Percentiles rank a stretch among this genome's conserved stretches.
Evolutionary conservation across 2,329 filamentous ascomycete genomes (phyloP).

Genomic region (Stemphylium vesicarium): DNA sequence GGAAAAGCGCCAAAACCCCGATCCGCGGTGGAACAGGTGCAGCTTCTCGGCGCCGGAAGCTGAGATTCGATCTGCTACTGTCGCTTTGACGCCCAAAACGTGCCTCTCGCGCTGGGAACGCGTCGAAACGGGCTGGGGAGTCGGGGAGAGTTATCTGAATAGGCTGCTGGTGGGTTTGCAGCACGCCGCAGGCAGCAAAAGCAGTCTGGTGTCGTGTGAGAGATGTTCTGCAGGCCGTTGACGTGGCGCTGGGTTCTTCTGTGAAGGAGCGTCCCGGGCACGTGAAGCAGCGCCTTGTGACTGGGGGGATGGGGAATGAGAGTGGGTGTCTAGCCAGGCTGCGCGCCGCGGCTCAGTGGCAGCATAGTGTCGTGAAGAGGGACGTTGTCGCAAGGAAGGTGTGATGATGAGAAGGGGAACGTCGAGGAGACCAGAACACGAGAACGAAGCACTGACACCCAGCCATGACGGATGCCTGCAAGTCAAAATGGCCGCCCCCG

Average conservation of each 20-base stretch:
- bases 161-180: slow-evolving; percentile 1
- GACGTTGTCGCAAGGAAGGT: slow-evolving; percentile 26
- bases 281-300: slow-evolving; percentile 25
- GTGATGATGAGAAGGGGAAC: slow-evolving; percentile 35
- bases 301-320: slow-evolving; percentile 1
- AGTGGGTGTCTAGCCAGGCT: slow-evolving; percentile 25
- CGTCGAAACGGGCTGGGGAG: slow-evolving; percentile 12
- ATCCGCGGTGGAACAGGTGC: slow-evolving; percentile 34
- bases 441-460: slow-evolving; percentile 33
- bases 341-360: slow-evolving; percentile 24
- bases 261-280: slow-evolving; percentile 25
- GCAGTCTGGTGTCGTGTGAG: slow-evolving; percentile 7
- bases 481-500: slow-evolving; percentile 21
- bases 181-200: slow-evolving; percentile 11
- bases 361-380: slow-evolving; percentile 33
- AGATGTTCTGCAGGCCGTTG: slow-evolving; percentile 30
- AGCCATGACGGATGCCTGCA: slow-evolving; percentile 31
- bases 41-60: slow-evolving; percentile 38
- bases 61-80: slow-evolving; percentile 39
- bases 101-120: slow-evolving; percentile 17
- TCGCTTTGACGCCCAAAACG: slow-evolving; percentile 18
- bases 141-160: not conserved
- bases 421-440: slow-evolving; percentile 36
- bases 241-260: slow-evolving; percentile 43
- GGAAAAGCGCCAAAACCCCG: slow-evolving; percentile 28